Evolutionary conservation across 768 basidiomycete species (phyloP), one percentile per base, ranked within the genome.

Genomic region (Piloderma croceum): DNA sequence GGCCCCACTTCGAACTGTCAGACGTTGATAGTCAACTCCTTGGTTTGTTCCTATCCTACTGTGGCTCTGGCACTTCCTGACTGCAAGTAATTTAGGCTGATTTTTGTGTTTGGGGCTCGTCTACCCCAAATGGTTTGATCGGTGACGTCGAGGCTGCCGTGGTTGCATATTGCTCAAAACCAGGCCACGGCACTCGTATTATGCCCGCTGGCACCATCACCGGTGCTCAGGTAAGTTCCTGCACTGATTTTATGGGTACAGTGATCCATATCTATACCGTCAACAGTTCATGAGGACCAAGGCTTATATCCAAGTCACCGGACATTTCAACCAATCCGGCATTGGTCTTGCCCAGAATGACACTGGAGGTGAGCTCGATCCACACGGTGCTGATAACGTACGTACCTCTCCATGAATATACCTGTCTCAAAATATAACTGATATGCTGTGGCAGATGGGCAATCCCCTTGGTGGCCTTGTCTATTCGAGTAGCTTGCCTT

Each of bases 141-240:
- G 75, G 70, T 20, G 71, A 81, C 41, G 70, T 70, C 2, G 83
- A 86, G 52, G 73, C 68, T 27, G 60, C 74, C 42, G 76, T 73
- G 49, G 79, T 86, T 10, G 73, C 81, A 2, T 87, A 75, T 73
- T 88, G 82, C 63, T 72, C 74, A n/a, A 73, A 80, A 56, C 63
- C 64, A 7, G 76, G 75, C 3, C 70, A 68, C 38, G 84, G 83
- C 7, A 73, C 80, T 1, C 79, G 84, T 39, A 48, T 77, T 48
- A 83, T 86, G 23, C 79, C 79, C 29, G 56, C 42, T 0, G 78
- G 76, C 21, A 69, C 79, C 21, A 60, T 86, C 24, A 54, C 58
- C 7, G 79, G 78, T 41, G 63, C 79, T 5, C 81, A 84, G 42
- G 27, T 29, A 15, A 29, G 27, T 29, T 29, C 27, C 27, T 9